Evolutionary conservation across 768 basidiomycete species (phyloP).

Genomic region (Trametes elegans): DNA sequence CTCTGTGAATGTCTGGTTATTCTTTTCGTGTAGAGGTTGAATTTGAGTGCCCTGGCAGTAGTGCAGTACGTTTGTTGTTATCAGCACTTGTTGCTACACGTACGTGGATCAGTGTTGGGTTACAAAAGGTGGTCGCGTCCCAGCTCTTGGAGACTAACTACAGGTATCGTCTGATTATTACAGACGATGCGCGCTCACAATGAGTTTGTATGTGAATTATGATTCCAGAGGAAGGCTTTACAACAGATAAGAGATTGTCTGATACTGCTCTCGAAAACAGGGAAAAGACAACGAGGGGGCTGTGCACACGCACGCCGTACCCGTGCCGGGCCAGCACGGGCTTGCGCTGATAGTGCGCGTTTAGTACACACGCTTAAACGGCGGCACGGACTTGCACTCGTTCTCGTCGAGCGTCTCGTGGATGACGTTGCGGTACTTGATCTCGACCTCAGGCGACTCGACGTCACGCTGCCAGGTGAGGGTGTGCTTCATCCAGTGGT

Average conservation of each 20-base stretch:
- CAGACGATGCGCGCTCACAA: too few species aligned
- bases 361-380: constrained; percentile 95
- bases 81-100: too few species aligned
- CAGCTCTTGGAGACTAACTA: too few species aligned
- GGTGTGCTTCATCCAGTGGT: constrained; percentile 93
- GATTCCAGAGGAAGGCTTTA: constrained; percentile 10
- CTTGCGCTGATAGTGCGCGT: neutral
- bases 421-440: constrained; percentile 89
- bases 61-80: neutral
- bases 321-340: too few species aligned
- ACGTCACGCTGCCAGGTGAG: constrained; percentile 88
- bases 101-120: too few species aligned
- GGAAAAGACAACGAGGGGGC: neutral
- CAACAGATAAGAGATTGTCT: constrained; percentile 11
- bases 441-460: constrained; percentile 75
- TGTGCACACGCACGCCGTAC: neutral
- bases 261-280: constrained; percentile 12
- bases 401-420: constrained; percentile 86
- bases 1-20: constrained; percentile 27
- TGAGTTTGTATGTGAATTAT: constrained; percentile 2
- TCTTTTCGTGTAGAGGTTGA: neutral
- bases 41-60: neutral
- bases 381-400: constrained; percentile 96
- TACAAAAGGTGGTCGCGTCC: too few species aligned
- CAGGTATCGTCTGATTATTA: too few species aligned